Conservation (phyloP, 139 green algal species). For the Dunaliella primolecta region DNA sequence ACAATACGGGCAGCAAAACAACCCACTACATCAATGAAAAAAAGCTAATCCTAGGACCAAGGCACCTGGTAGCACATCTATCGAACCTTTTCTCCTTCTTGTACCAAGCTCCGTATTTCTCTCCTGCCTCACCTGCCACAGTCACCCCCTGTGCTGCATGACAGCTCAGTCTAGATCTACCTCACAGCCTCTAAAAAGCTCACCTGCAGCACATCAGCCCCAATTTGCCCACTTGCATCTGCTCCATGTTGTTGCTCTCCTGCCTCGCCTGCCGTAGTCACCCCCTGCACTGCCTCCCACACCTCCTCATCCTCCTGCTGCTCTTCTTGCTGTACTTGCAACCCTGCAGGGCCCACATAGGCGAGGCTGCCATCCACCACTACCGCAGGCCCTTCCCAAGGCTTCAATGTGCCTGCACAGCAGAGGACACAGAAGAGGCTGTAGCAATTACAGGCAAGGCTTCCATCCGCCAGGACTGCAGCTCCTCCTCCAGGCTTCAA, state of each 20-base stretch:
- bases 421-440: not conserved
- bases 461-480: too few relatives aligned
- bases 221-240: not conserved
- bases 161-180: too few relatives aligned
- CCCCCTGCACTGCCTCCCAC: not conserved
- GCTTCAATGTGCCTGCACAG: conserved; percentile 32
- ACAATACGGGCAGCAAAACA: too few relatives aligned
- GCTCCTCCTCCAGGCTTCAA: too few relatives aligned
- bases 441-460: not conserved
- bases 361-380: conserved; percentile 50
- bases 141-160: too few relatives aligned
- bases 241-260: not conserved
- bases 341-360: not conserved
- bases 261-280: not conserved
- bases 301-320: not conserved
- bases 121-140: too few relatives aligned
- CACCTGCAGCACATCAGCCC: not conserved
- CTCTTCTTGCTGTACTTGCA: not conserved
- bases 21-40: too few relatives aligned
- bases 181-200: not conserved
- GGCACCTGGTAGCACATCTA: too few relatives aligned
- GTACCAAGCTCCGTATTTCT: too few relatives aligned
- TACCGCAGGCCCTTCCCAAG: conserved; percentile 57
- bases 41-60: too few relatives aligned
- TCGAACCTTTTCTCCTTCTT: too few relatives aligned